Conservation (phyloP, 257 asterid species). For the Pogostemon cablin region DNA sequence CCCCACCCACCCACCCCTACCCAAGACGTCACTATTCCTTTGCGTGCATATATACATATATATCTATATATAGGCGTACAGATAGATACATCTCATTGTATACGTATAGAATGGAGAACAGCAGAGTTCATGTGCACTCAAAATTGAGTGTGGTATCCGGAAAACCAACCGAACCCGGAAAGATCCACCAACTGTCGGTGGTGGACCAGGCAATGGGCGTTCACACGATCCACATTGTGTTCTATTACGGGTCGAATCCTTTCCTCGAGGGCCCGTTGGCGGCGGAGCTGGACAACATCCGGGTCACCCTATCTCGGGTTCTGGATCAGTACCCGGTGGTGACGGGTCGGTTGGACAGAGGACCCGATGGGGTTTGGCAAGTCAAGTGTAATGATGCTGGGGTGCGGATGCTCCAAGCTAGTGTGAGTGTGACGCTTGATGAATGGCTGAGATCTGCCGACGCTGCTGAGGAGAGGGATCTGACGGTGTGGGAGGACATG, state of each 20-base stretch:
- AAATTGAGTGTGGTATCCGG: constrained; percentile 56
- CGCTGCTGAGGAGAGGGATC: constrained; percentile 50
- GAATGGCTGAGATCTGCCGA: constrained; percentile 69
- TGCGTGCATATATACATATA: too few species aligned
- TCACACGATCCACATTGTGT: constrained; percentile 48
- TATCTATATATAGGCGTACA: too few species aligned
- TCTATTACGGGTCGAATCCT: constrained; percentile 56
- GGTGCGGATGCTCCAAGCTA: constrained; percentile 56
- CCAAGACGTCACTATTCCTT: background rate
- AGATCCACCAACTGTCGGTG: constrained; percentile 34
- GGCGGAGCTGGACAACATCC: constrained; percentile 49
- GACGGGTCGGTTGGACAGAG: constrained; percentile 62
- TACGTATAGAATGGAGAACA: constrained; percentile 24
- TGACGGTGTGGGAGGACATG: constrained; percentile 71
- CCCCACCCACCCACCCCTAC: background rate
- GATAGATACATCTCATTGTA: too few species aligned
- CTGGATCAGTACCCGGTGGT: constrained; percentile 52
- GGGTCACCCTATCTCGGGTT: constrained; percentile 42
- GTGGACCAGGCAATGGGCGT: constrained; percentile 53
- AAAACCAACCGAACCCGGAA: constrained; percentile 49
- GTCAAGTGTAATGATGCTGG: constrained; percentile 76
- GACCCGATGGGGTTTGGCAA: constrained; percentile 40
- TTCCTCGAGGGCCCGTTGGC: constrained; percentile 42
- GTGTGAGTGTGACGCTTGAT: constrained; percentile 46
- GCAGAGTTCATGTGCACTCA: constrained; percentile 43